These are phyloP conservation scores for Nidularia pulvinata DNA, from an alignment of 768 basidiomycete species.

Conservation along the genomic window DNA sequence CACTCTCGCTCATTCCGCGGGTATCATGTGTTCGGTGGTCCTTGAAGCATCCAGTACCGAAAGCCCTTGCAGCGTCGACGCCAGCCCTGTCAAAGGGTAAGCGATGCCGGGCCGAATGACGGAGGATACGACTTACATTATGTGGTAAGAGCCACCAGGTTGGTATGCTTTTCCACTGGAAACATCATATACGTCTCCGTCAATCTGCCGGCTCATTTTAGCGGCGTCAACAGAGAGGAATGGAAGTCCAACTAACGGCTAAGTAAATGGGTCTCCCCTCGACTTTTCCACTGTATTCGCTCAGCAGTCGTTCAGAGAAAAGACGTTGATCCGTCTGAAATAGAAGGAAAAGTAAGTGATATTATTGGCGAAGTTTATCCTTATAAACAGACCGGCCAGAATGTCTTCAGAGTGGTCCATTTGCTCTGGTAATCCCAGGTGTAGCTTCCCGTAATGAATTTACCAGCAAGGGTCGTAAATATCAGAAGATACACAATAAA, in stretches of 20 bases:
- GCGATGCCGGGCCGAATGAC: conserved; percentile 13
- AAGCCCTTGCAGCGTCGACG: conserved; percentile 87
- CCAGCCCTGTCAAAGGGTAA: conserved; percentile 54
- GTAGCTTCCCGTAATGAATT: conserved; percentile 87
- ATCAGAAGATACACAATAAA: conserved; percentile 60
- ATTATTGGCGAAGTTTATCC: not conserved
- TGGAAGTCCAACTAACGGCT: conserved; percentile 51
- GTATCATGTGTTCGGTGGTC: conserved; percentile 91
- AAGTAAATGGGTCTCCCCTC: conserved; percentile 75
- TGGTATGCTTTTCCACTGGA: conserved; percentile 81
- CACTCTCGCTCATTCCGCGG: conserved; percentile 73
- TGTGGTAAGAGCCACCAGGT: conserved; percentile 82
- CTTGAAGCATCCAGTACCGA: conserved; percentile 92
- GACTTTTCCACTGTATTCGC: conserved; percentile 70
- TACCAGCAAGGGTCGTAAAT: conserved; percentile 61
- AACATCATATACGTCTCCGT: conserved; percentile 93
- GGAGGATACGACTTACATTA: conserved; percentile 47
- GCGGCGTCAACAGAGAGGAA: too few species aligned
- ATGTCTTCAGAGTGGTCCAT: conserved; percentile 58
- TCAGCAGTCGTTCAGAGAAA: conserved; percentile 74
- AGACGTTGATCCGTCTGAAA: conserved; percentile 55
- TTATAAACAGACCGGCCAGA: conserved; percentile 56
- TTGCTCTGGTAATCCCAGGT: conserved; percentile 80
- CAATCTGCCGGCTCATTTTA: conserved; percentile 52
- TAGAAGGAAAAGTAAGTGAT: conserved; percentile 6